These are phyloP conservation scores for Colletotrichum liaoningense DNA, from an alignment of 2,329 filamentous ascomycete species.

Conservation along the genomic window DNA sequence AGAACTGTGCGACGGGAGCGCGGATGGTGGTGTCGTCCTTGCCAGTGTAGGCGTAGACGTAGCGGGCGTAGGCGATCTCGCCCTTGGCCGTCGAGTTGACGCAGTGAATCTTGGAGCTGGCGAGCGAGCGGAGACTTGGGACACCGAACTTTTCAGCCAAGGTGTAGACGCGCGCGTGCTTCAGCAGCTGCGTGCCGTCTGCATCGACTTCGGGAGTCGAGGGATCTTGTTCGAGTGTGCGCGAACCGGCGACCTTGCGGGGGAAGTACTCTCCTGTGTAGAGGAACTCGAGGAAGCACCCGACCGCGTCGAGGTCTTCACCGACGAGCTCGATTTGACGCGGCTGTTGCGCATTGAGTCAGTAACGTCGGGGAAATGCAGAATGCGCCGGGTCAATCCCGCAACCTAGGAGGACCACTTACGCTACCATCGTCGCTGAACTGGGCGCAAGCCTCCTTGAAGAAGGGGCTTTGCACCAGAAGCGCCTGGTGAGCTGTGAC, in stretches of 20 bases:
- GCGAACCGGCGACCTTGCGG: conserved; percentile 70
- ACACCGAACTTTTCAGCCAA: conserved; percentile 83
- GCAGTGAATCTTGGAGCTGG: conserved; percentile 91
- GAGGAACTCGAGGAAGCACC: conserved; percentile 84
- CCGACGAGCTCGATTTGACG: conserved; percentile 75
- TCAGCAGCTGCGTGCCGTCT: conserved; percentile 84
- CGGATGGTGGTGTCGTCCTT: conserved; percentile 79
- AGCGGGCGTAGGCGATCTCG: conserved; percentile 92
- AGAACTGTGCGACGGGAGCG: conserved; percentile 88
- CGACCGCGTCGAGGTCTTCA: conserved; percentile 79
- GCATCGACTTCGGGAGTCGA: conserved; percentile 75
- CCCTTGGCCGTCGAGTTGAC: conserved; percentile 88
- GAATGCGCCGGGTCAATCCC: not conserved
- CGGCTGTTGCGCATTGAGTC: conserved; percentile 49
- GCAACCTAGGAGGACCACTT: conserved; percentile 45
- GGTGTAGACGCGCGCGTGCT: conserved; percentile 91
- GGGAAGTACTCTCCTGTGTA: conserved; percentile 93
- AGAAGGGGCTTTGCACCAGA: conserved; percentile 79
- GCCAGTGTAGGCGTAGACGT: conserved; percentile 83
- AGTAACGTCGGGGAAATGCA: not conserved
- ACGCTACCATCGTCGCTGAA: conserved; percentile 73
- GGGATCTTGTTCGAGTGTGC: conserved; percentile 76
- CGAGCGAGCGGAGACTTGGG: conserved; percentile 76
- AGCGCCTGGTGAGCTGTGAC: conserved; percentile 86
- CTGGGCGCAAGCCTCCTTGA: conserved; percentile 70